phyloP scores from a whole-genome alignment of 2,329 filamentous ascomycete genomes.

The Neurospora sp. region DNA sequence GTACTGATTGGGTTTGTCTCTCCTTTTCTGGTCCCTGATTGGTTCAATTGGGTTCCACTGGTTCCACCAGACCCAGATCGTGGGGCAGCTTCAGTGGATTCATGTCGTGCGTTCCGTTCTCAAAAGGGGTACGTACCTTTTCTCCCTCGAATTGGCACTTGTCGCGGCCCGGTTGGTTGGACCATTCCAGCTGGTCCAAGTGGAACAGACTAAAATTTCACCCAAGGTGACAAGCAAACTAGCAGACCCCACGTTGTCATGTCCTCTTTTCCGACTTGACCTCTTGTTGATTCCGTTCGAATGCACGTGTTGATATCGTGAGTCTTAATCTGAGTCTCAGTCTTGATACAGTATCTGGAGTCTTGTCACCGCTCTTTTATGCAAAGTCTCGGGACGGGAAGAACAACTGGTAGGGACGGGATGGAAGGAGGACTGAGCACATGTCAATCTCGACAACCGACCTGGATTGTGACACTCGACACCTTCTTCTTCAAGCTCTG shows the following conservation, averaged over 20 bases:
- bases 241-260: neutral
- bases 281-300: neutral
- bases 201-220: neutral
- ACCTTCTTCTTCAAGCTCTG: neutral
- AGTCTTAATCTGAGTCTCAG: neutral
- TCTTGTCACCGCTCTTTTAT: neutral
- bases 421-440: neutral
- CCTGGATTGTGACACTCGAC: neutral
- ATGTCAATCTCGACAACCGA: neutral
- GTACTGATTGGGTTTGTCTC: neutral
- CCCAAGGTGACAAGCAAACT: neutral
- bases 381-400: neutral
- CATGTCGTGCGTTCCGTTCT: neutral
- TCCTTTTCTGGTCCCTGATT: neutral
- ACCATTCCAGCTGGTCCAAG: neutral
- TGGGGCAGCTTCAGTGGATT: constrained; percentile 4
- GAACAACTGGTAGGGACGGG: neutral
- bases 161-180: neutral
- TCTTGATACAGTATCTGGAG: neutral
- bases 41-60: neutral
- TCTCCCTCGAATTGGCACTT: neutral
- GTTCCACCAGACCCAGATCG: constrained; percentile 4
- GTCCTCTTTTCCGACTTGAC: neutral
- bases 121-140: neutral
- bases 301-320: neutral